Conservation (phyloP, 441 rosid species). For the Adansonia grandidieri region DNA sequence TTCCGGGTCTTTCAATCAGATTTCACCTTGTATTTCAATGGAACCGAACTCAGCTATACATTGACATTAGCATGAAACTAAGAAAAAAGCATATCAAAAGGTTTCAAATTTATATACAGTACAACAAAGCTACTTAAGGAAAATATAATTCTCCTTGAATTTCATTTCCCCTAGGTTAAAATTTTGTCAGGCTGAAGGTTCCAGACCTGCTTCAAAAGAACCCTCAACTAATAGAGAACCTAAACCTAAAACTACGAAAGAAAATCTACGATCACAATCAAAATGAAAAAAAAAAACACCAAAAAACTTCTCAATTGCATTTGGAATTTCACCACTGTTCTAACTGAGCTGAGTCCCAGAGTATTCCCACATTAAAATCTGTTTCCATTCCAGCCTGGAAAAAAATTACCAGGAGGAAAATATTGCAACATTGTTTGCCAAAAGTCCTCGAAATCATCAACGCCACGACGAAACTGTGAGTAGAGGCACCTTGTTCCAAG, state of each 20-base stretch:
- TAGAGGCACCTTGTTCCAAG: constrained; percentile 76
- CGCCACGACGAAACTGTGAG: constrained; percentile 92
- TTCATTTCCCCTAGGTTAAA: constrained; percentile 39
- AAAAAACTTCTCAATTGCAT: background rate
- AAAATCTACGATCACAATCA: constrained; percentile 24
- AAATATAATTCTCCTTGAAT: background rate
- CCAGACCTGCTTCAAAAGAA: constrained; percentile 19
- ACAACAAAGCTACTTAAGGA: constrained; percentile 25
- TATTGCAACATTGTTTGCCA: constrained; percentile 8
- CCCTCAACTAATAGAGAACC: constrained; percentile 23
- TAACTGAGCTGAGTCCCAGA: background rate
- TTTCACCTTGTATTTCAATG: background rate
- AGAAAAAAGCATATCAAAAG: background rate
- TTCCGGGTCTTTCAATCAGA: background rate
- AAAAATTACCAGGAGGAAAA: constrained; percentile 48
- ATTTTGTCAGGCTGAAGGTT: constrained; percentile 26
- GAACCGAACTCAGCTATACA: background rate
- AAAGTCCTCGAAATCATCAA: constrained; percentile 31
- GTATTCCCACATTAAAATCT: background rate
- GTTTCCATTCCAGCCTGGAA: constrained; percentile 36
- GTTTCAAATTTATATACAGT: constrained; percentile 29
- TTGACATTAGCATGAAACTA: background rate
- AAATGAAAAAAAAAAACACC: background rate
- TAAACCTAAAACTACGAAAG: constrained; percentile 1
- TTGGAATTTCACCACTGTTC: background rate